phyloP scores from a whole-genome alignment of 2,329 filamentous ascomycete genomes.

The Aureobasidium sp. region DNA sequence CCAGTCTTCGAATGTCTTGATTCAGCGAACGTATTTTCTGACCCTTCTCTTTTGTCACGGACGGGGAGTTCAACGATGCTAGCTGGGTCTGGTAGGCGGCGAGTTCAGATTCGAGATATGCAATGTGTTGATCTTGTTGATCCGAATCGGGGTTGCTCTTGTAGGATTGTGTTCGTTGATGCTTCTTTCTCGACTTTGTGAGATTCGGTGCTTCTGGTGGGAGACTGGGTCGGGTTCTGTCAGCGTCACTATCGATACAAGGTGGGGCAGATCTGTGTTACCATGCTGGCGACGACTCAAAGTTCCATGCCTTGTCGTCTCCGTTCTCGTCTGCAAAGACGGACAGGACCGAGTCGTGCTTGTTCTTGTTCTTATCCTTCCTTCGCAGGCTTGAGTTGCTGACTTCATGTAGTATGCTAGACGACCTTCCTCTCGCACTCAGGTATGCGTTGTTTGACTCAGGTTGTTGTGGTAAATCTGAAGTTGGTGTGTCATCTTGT shows the following conservation, averaged over 20 bases:
- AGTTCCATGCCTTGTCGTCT: not conserved
- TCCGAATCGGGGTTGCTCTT: conserved; percentile 25
- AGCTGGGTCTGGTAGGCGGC: conserved; percentile 31
- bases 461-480: conserved; percentile 7
- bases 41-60: conserved; percentile 26
- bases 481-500: conserved; percentile 18
- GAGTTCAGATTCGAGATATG: conserved; percentile 40
- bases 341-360: conserved; percentile 11
- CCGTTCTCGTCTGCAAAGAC: conserved; percentile 25
- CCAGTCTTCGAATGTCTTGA: conserved; percentile 25
- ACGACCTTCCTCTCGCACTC: not conserved
- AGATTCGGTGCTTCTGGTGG: conserved; percentile 11
- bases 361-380: conserved; percentile 14
- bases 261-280: conserved; percentile 11
- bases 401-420: conserved; percentile 15
- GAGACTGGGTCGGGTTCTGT: conserved; percentile 4
- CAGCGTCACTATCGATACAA: conserved; percentile 10
- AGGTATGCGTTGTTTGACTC: conserved; percentile 9
- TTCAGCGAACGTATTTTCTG: conserved; percentile 29
- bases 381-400: conserved; percentile 14
- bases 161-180: conserved; percentile 4
- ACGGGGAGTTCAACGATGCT: conserved; percentile 32
- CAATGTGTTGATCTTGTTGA: conserved; percentile 38
- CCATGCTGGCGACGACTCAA: conserved; percentile 13
- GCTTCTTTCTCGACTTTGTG: conserved; percentile 10